Base-by-base conservation (phyloP, 1,284 basidiomycete species). In the Trametes hirsuta region DNA sequence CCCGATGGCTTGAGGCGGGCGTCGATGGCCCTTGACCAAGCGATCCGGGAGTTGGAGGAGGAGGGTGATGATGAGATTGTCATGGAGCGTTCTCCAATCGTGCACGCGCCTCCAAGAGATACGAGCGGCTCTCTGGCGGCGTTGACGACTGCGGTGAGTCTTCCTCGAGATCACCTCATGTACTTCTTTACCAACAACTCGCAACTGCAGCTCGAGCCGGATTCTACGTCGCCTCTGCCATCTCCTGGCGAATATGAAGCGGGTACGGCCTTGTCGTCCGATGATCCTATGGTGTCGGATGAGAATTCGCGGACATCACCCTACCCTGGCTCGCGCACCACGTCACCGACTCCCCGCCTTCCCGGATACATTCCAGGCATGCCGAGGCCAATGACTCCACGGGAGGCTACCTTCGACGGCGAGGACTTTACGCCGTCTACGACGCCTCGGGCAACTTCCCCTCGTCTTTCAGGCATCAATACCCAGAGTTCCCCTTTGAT, bases 341-440 rank as follows among this genome's bases (percentile, higher is more conserved):
- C 75, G 36, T 84, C 82, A 39, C 88, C 88, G 53, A 81, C 83
- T 2, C 86, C 85, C 56, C 84, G 83, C 21, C 70, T 90, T 22
- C 90, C 90, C 55, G 91, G 91, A n/a, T 93, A 93, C 74, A 86
- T 92, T 58, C 91, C 91, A 39, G 91, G 91, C 5, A 93, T 93
- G 91, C 89, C 89, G 36, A 80, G 91, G 47, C 91, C 91, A 12
- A 91, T 93, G 86, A 93, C 91, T 10, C 91, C 91, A 22, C 84
- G 84, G 59, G 87, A 90, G 62, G 74, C 74, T 4, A 69, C 74
- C 24, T 75, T 84, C 49, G 90, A 91, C 55, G 70, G 80, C 44
- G 90, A 92, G 58, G 88, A 91, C 59, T 81, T 82, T 66, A 76
- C 79, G 11, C 84, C 88, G 30, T 88, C 89, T n/a, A 88, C 87